A percentile compares a stretch with the other conserved stretches of the same genome.
phyloP scores from a whole-genome alignment of 163 green algal genomes.

The Scenedesmus sp. region DNA sequence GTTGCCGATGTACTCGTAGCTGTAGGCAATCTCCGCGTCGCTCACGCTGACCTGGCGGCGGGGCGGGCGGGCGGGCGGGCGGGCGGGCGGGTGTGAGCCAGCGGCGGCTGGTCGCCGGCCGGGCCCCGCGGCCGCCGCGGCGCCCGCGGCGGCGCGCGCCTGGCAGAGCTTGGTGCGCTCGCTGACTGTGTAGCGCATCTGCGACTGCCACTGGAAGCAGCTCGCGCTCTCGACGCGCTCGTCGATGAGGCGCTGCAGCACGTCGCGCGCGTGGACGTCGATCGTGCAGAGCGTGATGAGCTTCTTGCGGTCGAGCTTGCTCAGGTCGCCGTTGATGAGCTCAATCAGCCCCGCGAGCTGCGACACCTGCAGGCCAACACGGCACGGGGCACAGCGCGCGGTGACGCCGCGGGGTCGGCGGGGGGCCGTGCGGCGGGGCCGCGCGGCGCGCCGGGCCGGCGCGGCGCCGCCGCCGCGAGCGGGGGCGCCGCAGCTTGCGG shows the following conservation, averaged over 20 bases:
- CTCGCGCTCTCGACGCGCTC: conserved; percentile 83
- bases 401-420: too few species aligned
- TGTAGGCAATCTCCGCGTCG: conserved; percentile 93
- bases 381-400: too few species aligned
- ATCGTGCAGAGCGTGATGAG: conserved; percentile 98
- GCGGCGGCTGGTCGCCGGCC: not conserved
- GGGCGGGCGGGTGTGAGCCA: too few species aligned
- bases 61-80: too few species aligned
- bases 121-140: conserved; percentile 34
- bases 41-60: conserved; percentile 95
- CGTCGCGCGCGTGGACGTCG: conserved; percentile 94
- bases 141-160: conserved; percentile 48
- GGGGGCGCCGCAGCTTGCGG: too few species aligned
- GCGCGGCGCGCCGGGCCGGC: too few species aligned
- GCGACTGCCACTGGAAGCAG: conserved; percentile 94
- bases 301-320: conserved; percentile 90
- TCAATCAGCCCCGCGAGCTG: conserved; percentile 90
- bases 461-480: too few species aligned
- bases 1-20: conserved; percentile 97
- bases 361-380: conserved; percentile 75
- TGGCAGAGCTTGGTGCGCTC: conserved; percentile 86
- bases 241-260: conserved; percentile 92
- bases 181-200: conserved; percentile 91
- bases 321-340: conserved; percentile 89
- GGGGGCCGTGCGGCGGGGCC: too few species aligned